Evolutionary conservation across 495 filamentous ascomycete species (phyloP), one percentile per base, ranked within the genome.

Genomic region (Talaromyces liani): DNA sequence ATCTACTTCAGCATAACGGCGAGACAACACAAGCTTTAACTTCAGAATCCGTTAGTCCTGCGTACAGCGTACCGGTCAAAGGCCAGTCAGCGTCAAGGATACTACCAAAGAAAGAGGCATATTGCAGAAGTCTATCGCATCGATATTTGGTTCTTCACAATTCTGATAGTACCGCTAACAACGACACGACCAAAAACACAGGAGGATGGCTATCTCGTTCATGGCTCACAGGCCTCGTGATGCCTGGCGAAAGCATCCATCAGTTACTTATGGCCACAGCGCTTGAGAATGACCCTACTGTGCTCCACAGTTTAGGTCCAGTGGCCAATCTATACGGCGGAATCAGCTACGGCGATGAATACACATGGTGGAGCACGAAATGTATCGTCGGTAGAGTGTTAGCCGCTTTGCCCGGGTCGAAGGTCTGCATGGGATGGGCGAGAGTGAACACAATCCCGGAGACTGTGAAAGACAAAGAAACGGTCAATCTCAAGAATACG

Each of bases 381-480:
- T 91, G 88, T 68, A 80, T 94, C 49, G 84, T 92, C 25, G 90
- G 90, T 7, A 84, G 89, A 34, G 88, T 96, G 0, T 68, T 96
- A 24, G 87, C 87, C 62, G 84, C 86, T 36, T 72, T 84, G 9
- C 77, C 83, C 27, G 87, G 84, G 8, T 83, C 87, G 18, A 81
- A 79, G n/a, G 88, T 90, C 64, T 91, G 88, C 65, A 88, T 91
- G 84, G 88, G 88, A 2, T 93, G 90, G 90, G 80, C 92, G 18
- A 85, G 85, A 18, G 84, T 83, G 56, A 75, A 72, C 86, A 6
- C 65, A 80, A 7, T 87, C 87, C 4, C 65, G 62, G 22, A 65
- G 73, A 58, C 63, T 59, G 20, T 62, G 34, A 25, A 73, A 69
- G 6, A 25, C 47, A 8, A 72, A 77, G 51, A 33, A 9, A 2